phyloP scores from a whole-genome alignment of 2,329 filamentous ascomycete genomes.

The Trichoderma pleuroti region DNA sequence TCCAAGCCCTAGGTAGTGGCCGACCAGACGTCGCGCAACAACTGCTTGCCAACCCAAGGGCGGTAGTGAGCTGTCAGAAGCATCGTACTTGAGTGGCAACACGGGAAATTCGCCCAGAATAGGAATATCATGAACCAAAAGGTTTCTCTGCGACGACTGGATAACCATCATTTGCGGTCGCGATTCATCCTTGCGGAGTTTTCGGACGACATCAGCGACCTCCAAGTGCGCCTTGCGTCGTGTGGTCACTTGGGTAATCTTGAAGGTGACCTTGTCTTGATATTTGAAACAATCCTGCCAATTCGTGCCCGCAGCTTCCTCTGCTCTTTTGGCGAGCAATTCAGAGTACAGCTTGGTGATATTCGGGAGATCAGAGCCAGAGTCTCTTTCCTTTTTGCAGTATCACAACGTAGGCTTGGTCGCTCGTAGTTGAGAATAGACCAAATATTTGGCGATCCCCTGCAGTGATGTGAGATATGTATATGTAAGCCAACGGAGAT shows the following conservation, averaged over 20 bases:
- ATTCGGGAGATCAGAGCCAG: slow-evolving; percentile 79
- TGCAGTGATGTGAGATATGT: slow-evolving; percentile 86
- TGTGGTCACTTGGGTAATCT: slow-evolving; percentile 81
- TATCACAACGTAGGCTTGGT: slow-evolving; percentile 83
- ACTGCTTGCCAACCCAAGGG: slow-evolving; percentile 92
- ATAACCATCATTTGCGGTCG: slow-evolving; percentile 80
- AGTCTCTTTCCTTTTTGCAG: slow-evolving; percentile 77
- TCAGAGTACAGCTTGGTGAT: slow-evolving; percentile 85
- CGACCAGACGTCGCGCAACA: slow-evolving; percentile 78
- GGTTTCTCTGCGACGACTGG: slow-evolving; percentile 80
- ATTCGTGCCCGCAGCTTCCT: slow-evolving; percentile 64
- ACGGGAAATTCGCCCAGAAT: slow-evolving; percentile 80
- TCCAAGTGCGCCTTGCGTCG: slow-evolving; percentile 85
- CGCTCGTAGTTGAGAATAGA: slow-evolving; percentile 77
- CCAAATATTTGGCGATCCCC: slow-evolving; percentile 93
- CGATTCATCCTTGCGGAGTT: slow-evolving; percentile 79
- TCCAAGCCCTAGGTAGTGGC: slow-evolving; percentile 88
- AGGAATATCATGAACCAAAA: slow-evolving; percentile 81
- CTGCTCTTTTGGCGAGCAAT: slow-evolving; percentile 60
- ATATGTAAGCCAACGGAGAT: slow-evolving; percentile 76
- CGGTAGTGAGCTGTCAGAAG: slow-evolving; percentile 80
- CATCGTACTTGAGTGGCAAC: slow-evolving; percentile 75
- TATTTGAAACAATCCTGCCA: slow-evolving; percentile 84
- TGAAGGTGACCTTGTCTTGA: slow-evolving; percentile 81
- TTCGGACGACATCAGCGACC: slow-evolving; percentile 82